These are phyloP conservation scores for Lasiosphaeria miniovina DNA, from an alignment of 495 filamentous ascomycete species.

Conservation along the genomic window DNA sequence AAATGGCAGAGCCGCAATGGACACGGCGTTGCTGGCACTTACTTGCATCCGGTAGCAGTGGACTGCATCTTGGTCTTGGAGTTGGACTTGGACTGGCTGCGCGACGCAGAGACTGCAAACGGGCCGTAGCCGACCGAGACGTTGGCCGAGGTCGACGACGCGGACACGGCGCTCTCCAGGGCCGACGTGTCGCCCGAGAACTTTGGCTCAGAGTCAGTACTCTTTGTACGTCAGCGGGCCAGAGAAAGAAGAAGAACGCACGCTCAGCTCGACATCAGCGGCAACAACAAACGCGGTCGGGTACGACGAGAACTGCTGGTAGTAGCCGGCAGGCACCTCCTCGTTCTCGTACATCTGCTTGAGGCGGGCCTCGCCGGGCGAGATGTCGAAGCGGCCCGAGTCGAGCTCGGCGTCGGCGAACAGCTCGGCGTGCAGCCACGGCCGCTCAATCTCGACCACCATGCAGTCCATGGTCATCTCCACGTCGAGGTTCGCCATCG, in stretches of 20 bases:
- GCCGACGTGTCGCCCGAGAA: neutral
- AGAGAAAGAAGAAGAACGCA: too few species aligned
- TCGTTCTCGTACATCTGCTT: neutral
- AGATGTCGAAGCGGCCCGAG: neutral
- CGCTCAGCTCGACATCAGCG: neutral
- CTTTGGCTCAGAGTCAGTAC: neutral
- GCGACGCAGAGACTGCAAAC: neutral
- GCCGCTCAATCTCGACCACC: neutral
- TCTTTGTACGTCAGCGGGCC: too few species aligned
- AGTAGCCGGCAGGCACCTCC: neutral
- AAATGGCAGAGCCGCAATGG: too few species aligned
- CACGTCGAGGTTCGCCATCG: neutral
- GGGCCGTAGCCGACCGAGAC: neutral
- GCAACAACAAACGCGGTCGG: neutral
- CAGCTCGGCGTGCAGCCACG: neutral
- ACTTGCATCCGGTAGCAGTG: neutral
- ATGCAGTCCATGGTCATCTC: neutral
- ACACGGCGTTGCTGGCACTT: too few species aligned
- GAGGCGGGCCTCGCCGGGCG: neutral
- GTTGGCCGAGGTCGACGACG: neutral
- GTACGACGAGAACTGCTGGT: neutral
- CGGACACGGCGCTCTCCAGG: neutral
- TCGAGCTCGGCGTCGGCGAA: neutral
- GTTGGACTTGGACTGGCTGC: neutral
- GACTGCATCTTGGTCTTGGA: neutral